phyloP scores from a whole-genome alignment of 768 basidiomycete species.

The Agrocybe chaxingu region DNA sequence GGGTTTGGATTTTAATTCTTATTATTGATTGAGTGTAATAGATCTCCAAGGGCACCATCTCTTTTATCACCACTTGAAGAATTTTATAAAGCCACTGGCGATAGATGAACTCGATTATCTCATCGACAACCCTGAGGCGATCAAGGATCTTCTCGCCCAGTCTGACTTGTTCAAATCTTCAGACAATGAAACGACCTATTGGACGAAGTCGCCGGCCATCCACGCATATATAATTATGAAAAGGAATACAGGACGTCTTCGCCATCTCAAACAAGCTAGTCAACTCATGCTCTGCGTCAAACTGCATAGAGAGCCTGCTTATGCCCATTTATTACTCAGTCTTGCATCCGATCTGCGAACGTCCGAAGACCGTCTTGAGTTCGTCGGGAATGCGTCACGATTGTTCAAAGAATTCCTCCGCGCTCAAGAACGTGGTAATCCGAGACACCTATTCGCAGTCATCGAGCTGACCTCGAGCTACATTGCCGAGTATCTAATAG shows the following conservation, averaged over 20 bases:
- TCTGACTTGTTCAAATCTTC: background rate
- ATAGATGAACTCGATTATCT: background rate
- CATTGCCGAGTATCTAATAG: background rate
- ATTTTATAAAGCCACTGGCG: background rate
- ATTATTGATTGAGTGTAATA: background rate
- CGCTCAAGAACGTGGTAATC: slow-evolving; percentile 2
- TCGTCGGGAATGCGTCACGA: background rate
- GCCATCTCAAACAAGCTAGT: background rate
- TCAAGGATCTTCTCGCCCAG: background rate
- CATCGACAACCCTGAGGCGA: background rate
- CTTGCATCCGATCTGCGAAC: slow-evolving; percentile 1
- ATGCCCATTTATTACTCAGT: slow-evolving; percentile 1
- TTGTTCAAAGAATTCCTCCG: slow-evolving; percentile 7
- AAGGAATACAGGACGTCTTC: background rate
- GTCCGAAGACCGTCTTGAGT: background rate
- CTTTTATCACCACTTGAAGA: slow-evolving; percentile 1
- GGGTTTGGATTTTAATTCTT: background rate
- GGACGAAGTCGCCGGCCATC: slow-evolving; percentile 6
- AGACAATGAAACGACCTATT: background rate
- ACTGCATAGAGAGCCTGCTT: slow-evolving; percentile 8
- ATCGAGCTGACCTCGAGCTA: slow-evolving; percentile 5
- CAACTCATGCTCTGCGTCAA: background rate
- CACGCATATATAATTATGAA: slow-evolving; percentile 4
- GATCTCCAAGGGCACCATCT: background rate
- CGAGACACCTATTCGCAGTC: slow-evolving; percentile 4